Evolutionary conservation across 2,329 filamentous ascomycete genomes (phyloP), one percentile per base, ranked within the genome.

Genomic region (Metarhizium anisopliae): DNA sequence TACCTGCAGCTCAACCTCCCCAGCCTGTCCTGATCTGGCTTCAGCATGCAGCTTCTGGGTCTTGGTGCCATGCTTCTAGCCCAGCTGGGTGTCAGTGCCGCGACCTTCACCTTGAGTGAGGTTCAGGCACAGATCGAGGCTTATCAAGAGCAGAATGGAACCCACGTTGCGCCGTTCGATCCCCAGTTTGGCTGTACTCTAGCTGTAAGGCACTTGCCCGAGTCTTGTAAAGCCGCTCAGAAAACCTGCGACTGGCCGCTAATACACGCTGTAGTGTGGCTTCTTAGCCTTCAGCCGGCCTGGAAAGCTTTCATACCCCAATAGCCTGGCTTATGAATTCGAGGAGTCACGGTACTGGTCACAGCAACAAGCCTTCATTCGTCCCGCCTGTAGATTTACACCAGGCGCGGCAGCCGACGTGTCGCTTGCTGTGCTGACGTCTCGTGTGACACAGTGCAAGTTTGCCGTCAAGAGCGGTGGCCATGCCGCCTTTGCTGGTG

Each of bases 401-500:
- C 67, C 67, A 7, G 36, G 40, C 1, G 59, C 63, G 1, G 58
- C 66, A 2, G 52, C 55, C 6, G 62, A 67, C 4, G 64, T 69
- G 4, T 68, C 67, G 4, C 57, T 66, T 2, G 57, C 61, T 8
- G 59, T 70, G 5, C 54, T 65, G 18, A 57, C 63, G 2, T 58
- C 62, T 18, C 63, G 62, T 25, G 61, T 59, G 25, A 66, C 62
- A 3, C 55, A 59, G 13, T 68, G 68, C 59, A 59, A 62, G 30
- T 70, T 70, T 51, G 64, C 68, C 10, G 61, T 69, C 35, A 68
- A 67, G 56, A 63, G 64, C 14, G 68, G 67, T 36, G 70, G 68
- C n/a, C 70, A 72, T 40, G 60, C 65, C 2, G 56, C 66, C 6
- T 67, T 66, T 50, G 53, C 60, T 2, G 65, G 64, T 6, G 59